Conservation (phyloP, 108 stramenopile species). For the Conticribra weissflogii region DNA sequence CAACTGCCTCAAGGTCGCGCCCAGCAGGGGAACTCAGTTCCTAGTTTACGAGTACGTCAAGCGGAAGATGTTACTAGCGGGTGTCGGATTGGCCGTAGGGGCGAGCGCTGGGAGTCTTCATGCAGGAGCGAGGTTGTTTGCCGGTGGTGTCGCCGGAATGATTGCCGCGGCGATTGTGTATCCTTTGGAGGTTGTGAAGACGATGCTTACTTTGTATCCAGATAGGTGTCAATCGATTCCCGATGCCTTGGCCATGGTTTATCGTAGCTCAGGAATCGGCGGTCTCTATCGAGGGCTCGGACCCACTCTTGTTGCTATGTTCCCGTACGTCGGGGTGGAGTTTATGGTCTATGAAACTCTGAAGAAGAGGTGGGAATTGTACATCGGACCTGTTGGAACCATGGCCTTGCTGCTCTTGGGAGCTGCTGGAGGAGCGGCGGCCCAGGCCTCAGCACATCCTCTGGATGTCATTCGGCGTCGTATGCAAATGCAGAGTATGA, state of each 20-base stretch:
- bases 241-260: constrained; percentile 23
- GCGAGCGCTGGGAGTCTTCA: constrained; percentile 30
- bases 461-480: constrained; percentile 51
- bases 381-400: constrained; percentile 31
- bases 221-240: constrained; percentile 36
- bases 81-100: constrained; percentile 25
- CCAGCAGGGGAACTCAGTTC: constrained; percentile 48
- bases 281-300: constrained; percentile 50
- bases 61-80: constrained; percentile 30
- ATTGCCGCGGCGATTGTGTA: constrained; percentile 51
- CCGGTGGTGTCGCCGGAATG: constrained; percentile 53
- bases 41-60: constrained; percentile 52
- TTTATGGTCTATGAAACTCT: constrained; percentile 57
- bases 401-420: constrained; percentile 39
- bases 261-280: constrained; percentile 17
- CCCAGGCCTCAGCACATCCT: constrained; percentile 51
- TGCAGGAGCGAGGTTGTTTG: constrained; percentile 37
- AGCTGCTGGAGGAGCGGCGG: constrained; percentile 46
- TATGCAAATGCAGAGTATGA: constrained; percentile 54
- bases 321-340: constrained; percentile 54
- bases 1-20: constrained; percentile 59
- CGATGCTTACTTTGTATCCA: constrained; percentile 52
- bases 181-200: constrained; percentile 55
- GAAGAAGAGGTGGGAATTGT: constrained; percentile 32
- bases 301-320: constrained; percentile 56